Evolutionary conservation across 768 basidiomycete species (phyloP).

Genomic region (Boletus reticulatus): DNA sequence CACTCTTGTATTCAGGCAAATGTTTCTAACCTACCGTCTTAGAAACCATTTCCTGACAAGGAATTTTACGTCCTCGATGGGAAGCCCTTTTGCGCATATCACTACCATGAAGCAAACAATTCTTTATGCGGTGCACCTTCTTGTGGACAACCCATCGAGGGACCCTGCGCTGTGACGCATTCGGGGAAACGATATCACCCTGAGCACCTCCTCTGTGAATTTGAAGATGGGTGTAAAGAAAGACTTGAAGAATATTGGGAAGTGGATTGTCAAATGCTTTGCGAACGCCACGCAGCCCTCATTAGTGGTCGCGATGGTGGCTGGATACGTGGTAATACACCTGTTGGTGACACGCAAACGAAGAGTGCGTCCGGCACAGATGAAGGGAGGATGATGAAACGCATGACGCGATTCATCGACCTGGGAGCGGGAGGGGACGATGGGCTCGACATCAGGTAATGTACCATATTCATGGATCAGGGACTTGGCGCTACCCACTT

Average conservation of each 20-base stretch:
- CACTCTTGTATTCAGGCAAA: not conserved
- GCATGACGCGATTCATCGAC: constrained; percentile 82
- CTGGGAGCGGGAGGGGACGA: constrained; percentile 37
- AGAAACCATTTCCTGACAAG: constrained; percentile 90
- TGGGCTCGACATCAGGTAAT: constrained; percentile 33
- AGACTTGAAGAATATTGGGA: constrained; percentile 86
- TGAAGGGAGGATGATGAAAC: constrained; percentile 61
- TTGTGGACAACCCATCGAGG: constrained; percentile 91
- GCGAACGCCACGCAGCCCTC: constrained; percentile 69
- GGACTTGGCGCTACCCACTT: constrained; percentile 11
- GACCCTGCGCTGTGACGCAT: constrained; percentile 87
- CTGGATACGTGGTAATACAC: constrained; percentile 20
- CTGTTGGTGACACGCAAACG: constrained; percentile 3
- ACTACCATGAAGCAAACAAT: constrained; percentile 90
- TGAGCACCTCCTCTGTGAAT: constrained; percentile 84
- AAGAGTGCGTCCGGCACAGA: constrained; percentile 23
- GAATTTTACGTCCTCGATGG: constrained; percentile 91
- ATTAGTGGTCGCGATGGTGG: constrained; percentile 24
- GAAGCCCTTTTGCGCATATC: constrained; percentile 87
- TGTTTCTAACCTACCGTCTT: constrained; percentile 6
- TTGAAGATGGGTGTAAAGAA: constrained; percentile 51
- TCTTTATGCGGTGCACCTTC: constrained; percentile 77
- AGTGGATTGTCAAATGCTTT: constrained; percentile 79
- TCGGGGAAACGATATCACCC: constrained; percentile 82
- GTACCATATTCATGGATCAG: constrained; percentile 14